A percentile compares a stretch with the other conserved stretches of the same genome.
Evolutionary conservation across 768 basidiomycete genomes (phyloP).

Genomic region (Auricularia sp.): DNA sequence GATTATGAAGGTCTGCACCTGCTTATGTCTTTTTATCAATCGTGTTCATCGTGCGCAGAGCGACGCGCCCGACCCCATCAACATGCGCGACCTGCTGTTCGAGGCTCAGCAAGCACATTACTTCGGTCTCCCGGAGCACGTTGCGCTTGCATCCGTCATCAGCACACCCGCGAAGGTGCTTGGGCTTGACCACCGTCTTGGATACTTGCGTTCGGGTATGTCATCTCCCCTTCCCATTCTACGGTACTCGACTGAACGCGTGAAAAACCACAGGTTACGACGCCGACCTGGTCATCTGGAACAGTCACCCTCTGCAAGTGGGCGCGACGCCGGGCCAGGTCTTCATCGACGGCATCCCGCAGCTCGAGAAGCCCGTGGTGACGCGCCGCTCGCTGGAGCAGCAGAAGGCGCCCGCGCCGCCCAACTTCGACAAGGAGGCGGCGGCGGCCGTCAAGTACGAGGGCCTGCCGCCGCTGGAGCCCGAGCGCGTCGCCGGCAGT

Average conservation of each 20-base stretch:
- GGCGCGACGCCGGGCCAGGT: too few species aligned
- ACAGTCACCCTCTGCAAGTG: too few species aligned
- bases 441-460: too few species aligned
- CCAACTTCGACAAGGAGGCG: too few species aligned
- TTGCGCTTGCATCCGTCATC: constrained; percentile 67
- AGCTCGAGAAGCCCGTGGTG: too few species aligned
- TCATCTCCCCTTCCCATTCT: neutral
- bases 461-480: too few species aligned
- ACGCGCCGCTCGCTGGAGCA: too few species aligned
- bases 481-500: too few species aligned
- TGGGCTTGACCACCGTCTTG: constrained; percentile 75
- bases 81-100: constrained; percentile 67
- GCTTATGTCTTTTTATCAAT: constrained; percentile 37
- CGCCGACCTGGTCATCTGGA: too few species aligned
- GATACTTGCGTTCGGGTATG: constrained; percentile 54
- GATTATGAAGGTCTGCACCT: constrained; percentile 19
- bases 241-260: neutral
- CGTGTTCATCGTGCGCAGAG: neutral
- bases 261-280: too few species aligned
- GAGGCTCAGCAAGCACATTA: constrained; percentile 81
- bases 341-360: too few species aligned
- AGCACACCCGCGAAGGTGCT: constrained; percentile 59
- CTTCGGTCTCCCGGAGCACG: constrained; percentile 61
- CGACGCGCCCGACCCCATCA: constrained; percentile 42
- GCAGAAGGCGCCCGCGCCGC: too few species aligned